Conservation (phyloP, 352 stramenopile genomes). For the Globisporangium spiculum region DNA sequence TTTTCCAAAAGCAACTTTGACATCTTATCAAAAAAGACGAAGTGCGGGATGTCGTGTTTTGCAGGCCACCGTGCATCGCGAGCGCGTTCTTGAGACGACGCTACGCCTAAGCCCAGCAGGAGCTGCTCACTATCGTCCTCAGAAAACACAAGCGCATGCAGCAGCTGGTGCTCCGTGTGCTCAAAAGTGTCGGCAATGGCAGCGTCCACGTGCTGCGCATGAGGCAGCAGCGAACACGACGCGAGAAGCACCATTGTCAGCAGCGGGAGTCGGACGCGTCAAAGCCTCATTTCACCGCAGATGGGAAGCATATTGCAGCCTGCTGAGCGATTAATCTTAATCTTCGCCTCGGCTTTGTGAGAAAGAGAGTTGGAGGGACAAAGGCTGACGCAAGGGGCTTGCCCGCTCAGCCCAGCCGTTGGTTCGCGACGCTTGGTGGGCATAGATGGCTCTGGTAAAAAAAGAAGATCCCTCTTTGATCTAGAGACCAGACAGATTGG, state of each 20-base stretch:
- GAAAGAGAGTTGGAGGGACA: too few relatives aligned
- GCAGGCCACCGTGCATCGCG: too few relatives aligned
- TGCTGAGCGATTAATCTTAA: background rate
- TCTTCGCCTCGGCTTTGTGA: too few relatives aligned
- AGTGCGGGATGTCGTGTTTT: background rate
- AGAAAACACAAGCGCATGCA: background rate
- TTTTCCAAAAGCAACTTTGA: background rate
- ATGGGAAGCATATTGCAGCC: background rate
- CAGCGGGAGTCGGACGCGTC: background rate
- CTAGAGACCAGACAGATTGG: too few relatives aligned
- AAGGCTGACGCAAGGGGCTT: background rate
- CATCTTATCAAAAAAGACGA: background rate
- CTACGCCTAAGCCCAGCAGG: too few relatives aligned
- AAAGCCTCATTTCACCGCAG: background rate
- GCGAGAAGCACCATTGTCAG: background rate
- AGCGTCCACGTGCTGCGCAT: background rate
- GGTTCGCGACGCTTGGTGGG: background rate
- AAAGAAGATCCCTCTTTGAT: too few relatives aligned
- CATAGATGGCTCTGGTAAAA: background rate
- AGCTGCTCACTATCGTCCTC: background rate
- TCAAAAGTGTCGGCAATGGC: background rate
- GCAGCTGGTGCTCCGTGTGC: background rate
- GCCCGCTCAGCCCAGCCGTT: background rate
- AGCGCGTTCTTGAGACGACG: too few relatives aligned
- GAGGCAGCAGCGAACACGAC: background rate